phyloP scores from a whole-genome alignment of 305 asterid genomes.

The Fraxinus albicans region DNA sequence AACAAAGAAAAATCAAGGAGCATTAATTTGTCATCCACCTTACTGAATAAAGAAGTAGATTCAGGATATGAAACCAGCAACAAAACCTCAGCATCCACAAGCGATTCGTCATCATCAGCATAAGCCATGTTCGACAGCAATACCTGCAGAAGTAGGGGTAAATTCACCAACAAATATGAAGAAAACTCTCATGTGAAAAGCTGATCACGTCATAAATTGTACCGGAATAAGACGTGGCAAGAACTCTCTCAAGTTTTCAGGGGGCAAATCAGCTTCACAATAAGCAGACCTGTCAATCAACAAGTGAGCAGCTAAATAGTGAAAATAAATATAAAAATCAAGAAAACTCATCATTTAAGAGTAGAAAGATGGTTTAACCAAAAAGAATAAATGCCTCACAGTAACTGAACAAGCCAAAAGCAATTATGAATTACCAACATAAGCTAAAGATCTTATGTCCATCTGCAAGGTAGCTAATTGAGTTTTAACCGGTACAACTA shows the following conservation, averaged over 20 bases:
- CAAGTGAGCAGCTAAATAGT: slow-evolving; percentile 22
- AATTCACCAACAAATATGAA: slow-evolving; percentile 14
- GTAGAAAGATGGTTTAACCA: slow-evolving; percentile 7
- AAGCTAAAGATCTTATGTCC: slow-evolving; percentile 3
- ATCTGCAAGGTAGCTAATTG: neutral
- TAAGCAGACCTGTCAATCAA: slow-evolving; percentile 83
- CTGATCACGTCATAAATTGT: slow-evolving; percentile 32
- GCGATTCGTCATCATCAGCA: slow-evolving; percentile 93
- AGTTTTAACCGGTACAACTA: neutral
- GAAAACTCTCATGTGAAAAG: neutral
- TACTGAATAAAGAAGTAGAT: slow-evolving; percentile 11
- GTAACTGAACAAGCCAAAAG: slow-evolving; percentile 4
- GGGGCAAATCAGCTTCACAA: slow-evolving; percentile 94
- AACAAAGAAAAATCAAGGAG: slow-evolving; percentile 24
- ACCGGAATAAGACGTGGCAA: slow-evolving; percentile 93
- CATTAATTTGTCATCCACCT: slow-evolving; percentile 16
- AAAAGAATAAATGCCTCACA: neutral
- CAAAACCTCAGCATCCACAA: slow-evolving; percentile 88
- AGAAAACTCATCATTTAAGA: neutral
- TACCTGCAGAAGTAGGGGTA: slow-evolving; percentile 43
- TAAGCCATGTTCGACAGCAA: slow-evolving; percentile 91
- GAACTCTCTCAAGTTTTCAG: slow-evolving; percentile 83
- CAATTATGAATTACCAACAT: neutral
- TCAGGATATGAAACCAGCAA: slow-evolving; percentile 20
- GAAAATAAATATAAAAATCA: neutral